Percentiles rank a stretch among this genome's conserved stretches.
These are phyloP conservation scores for Fremontodendron californicum DNA, from an alignment of 345 rosid species.

Conservation along the genomic window DNA sequence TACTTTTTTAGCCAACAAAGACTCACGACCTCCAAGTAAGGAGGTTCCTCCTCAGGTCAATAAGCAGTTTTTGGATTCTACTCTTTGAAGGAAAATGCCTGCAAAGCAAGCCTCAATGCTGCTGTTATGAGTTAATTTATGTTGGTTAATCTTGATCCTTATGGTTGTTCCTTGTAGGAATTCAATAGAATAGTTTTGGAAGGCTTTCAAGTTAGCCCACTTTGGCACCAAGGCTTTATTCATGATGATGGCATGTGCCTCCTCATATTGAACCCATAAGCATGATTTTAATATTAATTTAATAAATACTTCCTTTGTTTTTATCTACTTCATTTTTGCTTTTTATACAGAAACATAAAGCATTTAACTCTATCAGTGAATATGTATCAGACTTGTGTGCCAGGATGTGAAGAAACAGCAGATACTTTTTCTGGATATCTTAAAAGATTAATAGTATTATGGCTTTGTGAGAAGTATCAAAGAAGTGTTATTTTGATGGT, in stretches of 20 bases:
- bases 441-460: background rate
- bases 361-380: background rate
- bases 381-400: background rate
- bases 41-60: conserved; percentile 89
- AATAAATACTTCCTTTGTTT: background rate
- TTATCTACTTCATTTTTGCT: background rate
- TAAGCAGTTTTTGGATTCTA: background rate
- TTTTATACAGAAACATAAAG: background rate
- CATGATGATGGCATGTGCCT: conserved; percentile 70
- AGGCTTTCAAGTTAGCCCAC: conserved; percentile 93
- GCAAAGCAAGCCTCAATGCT: background rate
- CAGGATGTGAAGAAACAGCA: background rate
- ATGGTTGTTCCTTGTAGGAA: conserved; percentile 43
- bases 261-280: background rate
- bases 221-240: conserved; percentile 95
- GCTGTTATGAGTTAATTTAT: background rate
- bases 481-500: background rate
- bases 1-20: conserved; percentile 58
- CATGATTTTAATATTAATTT: background rate
- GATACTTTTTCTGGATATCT: background rate
- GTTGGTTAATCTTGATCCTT: background rate
- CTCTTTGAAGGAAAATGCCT: background rate
- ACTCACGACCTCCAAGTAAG: conserved; percentile 51
- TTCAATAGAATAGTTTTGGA: conserved; percentile 62
- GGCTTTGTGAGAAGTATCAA: background rate